Evolutionary conservation across 1,284 basidiomycete genomes (phyloP).

Genomic region (Leccinum fallax): DNA sequence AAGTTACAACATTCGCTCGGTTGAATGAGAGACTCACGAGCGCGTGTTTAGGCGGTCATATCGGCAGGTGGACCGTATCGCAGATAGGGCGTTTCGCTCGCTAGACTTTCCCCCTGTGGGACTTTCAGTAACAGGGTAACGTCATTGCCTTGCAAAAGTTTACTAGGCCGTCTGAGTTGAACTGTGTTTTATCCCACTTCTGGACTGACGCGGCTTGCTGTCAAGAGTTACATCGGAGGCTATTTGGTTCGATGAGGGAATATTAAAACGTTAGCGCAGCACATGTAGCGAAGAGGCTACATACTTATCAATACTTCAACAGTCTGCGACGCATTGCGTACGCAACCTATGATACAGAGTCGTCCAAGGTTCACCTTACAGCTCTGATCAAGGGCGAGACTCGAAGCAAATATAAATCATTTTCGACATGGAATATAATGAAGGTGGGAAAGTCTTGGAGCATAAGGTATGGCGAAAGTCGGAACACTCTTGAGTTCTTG

Average conservation of each 20-base stretch:
- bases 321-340: not conserved
- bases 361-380: not conserved
- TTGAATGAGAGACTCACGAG: not conserved
- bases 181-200: not conserved
- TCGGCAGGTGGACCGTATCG: not conserved
- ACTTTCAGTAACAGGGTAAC: not conserved
- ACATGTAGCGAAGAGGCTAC: not conserved
- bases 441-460: not conserved
- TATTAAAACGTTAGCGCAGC: not conserved
- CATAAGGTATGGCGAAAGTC: not conserved
- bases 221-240: not conserved
- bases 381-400: not conserved
- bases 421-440: not conserved
- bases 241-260: not conserved
- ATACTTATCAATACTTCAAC: not conserved
- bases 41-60: not conserved
- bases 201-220: not conserved
- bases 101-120: not conserved
- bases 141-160: not conserved
- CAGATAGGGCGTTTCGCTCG: not conserved
- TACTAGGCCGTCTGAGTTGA: not conserved
- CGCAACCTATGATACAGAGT: not conserved
- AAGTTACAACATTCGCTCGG: not conserved
- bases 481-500: not conserved
- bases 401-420: not conserved